Evolutionary conservation across 1,139 yeast species (phyloP).

Genomic region (Spathaspora sp.): DNA sequence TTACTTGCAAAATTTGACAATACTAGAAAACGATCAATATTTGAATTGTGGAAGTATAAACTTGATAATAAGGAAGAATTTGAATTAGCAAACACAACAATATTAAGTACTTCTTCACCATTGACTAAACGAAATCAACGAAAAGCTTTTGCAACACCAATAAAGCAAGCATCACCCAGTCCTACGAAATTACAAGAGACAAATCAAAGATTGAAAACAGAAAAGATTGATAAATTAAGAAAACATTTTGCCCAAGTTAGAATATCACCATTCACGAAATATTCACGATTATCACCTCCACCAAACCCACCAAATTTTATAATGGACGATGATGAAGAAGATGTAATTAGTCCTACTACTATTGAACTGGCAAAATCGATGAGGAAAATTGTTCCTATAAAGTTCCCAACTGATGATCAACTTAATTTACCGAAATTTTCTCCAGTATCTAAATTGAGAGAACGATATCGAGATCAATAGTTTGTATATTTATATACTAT

Average conservation of each 20-base stretch:
- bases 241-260: conserved; percentile 33
- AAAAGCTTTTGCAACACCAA: conserved; percentile 2
- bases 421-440: conserved; percentile 30
- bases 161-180: conserved; percentile 24
- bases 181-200: conserved; percentile 44
- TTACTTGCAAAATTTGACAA: conserved; percentile 35
- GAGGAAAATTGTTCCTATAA: conserved; percentile 39
- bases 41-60: conserved; percentile 40
- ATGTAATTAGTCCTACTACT: conserved; percentile 7
- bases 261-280: background rate
- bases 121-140: conserved; percentile 26
- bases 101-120: conserved; percentile 35
- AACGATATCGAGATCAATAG: background rate
- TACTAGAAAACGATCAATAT: conserved; percentile 27
- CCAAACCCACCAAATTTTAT: conserved; percentile 26
- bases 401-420: conserved; percentile 36
- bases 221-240: conserved; percentile 35
- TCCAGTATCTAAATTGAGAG: conserved; percentile 20
- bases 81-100: conserved; percentile 16
- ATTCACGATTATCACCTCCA: background rate
- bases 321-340: conserved; percentile 4
- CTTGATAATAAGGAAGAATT: conserved; percentile 13
- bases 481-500: too few relatives aligned
- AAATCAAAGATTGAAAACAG: conserved; percentile 33
- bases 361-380: conserved; percentile 41